Evolutionary conservation across 2,329 filamentous ascomycete species (phyloP).

Genomic region (Alternaria rosae): DNA sequence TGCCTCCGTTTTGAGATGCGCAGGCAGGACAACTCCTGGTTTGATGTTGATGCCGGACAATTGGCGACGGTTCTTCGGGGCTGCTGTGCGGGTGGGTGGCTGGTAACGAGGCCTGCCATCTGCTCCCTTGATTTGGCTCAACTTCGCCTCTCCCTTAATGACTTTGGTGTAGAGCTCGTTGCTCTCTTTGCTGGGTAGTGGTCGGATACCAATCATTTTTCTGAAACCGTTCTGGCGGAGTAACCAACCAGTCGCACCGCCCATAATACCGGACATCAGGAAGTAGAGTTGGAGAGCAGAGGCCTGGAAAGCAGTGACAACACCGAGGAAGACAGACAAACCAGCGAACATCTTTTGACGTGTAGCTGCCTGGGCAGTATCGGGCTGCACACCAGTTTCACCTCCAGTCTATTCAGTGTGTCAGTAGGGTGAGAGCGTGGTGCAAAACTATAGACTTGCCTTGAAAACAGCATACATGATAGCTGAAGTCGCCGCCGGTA

Average conservation of each 20-base stretch:
- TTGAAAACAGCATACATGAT: slow-evolving; percentile 66
- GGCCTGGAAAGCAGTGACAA: slow-evolving; percentile 64
- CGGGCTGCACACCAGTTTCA: slow-evolving; percentile 53
- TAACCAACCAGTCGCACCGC: slow-evolving; percentile 49
- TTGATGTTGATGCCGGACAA: slow-evolving; percentile 37
- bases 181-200: slow-evolving; percentile 32
- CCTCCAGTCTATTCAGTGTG: slow-evolving; percentile 54
- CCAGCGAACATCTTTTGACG: slow-evolving; percentile 54
- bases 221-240: slow-evolving; percentile 51
- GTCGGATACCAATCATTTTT: slow-evolving; percentile 45
- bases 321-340: slow-evolving; percentile 62
- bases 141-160: slow-evolving; percentile 33
- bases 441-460: slow-evolving; percentile 54
- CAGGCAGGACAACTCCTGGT: slow-evolving; percentile 29
- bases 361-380: slow-evolving; percentile 32
- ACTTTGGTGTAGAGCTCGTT: slow-evolving; percentile 39
- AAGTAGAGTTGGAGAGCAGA: slow-evolving; percentile 71
- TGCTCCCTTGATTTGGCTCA: slow-evolving; percentile 28
- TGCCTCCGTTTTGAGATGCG: slow-evolving; percentile 29
- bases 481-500: slow-evolving; percentile 69
- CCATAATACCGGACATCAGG: slow-evolving; percentile 53
- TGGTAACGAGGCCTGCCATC: slow-evolving; percentile 42
- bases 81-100: slow-evolving; percentile 24
- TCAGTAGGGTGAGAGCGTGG: slow-evolving; percentile 25
- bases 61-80: slow-evolving; percentile 18